Base-by-base conservation (phyloP, 768 basidiomycete species). In the Pleurotus cornucopiae region DNA sequence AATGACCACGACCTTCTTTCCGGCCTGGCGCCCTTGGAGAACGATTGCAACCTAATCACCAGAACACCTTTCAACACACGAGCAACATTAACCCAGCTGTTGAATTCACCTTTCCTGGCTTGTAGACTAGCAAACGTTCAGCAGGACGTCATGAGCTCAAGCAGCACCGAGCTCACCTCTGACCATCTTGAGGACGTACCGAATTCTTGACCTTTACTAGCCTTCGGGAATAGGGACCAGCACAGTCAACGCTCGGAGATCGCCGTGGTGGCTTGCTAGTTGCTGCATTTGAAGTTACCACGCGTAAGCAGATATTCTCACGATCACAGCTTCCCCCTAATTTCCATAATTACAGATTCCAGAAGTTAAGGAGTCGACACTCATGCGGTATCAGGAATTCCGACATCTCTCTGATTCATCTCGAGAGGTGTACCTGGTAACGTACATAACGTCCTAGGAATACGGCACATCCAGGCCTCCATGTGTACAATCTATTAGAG, bases 1-100 rank as follows among this genome's bases (percentile, higher is more conserved):
- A 76, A 99, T 94, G 63, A 98, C 91, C 60, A 99, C 96, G 64
- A 98, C 96, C 82, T 99, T 99, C 81, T 92, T 94, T 70, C 97
- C 97, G 63, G 97, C 97, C 73, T 98, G 97, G 71, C 97, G 94
- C 71, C 97, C 97, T 77, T 94, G 91, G 71, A 98, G 91, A 74
- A 98, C 86, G 77, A 98, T 94, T 63, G 92, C 93, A 65, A 95
- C 92, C 91, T 93, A 61, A 3, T 12, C 14, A 53, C 23, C n/a
- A 25, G 9, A 11, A 49, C 11, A 18, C n/a, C 51, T 45, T 49
- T 61, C 51, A 34, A 40, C n/a, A 41, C 43, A 23, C 48, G 46
- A 53, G 12, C 9, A n/a, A 11, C 23, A 37, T 52, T 39, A 16
- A 45, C 16, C 21, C 6, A 46, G 30, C 13, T 7, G 16, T 45